Conservation (phyloP, 1,284 basidiomycete species). For the Austropuccinia psidii region DNA sequence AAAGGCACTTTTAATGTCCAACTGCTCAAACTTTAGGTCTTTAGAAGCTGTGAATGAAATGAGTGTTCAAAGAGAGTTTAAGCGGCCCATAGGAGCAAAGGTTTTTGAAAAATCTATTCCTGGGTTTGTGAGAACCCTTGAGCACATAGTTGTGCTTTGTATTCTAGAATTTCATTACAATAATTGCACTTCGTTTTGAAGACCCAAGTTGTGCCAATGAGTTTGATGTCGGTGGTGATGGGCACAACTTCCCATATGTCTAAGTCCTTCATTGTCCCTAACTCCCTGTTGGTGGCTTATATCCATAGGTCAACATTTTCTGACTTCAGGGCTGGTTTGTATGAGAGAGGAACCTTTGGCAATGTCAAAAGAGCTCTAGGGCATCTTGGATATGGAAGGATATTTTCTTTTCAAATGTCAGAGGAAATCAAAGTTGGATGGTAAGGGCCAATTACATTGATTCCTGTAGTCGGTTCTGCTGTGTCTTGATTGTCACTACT, state of each 20-base stretch:
- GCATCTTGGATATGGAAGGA: no score
- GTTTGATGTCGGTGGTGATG: neutral
- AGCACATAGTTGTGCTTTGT: neutral
- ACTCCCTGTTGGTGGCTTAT: neutral
- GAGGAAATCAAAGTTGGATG: no score
- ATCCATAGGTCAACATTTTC: neutral
- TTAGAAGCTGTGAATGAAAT: no score
- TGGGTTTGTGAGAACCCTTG: neutral
- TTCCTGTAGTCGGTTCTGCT: no score
- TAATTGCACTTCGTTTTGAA: neutral
- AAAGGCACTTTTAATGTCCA: no score
- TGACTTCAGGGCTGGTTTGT: neutral
- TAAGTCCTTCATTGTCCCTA: neutral
- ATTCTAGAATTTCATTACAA: neutral
- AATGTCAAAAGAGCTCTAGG: no score
- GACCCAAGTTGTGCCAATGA: neutral
- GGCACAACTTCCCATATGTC: neutral
- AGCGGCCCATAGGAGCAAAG: neutral
- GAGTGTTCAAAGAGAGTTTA: neutral
- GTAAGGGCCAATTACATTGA: no score
- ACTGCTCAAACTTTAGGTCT: no score
- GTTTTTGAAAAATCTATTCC: neutral
- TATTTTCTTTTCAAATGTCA: no score
- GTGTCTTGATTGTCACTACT: no score
- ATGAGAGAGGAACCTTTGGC: no score